These are phyloP conservation scores for Lyophyllum atratum DNA, from an alignment of 768 basidiomycete species.

Conservation along the genomic window DNA sequence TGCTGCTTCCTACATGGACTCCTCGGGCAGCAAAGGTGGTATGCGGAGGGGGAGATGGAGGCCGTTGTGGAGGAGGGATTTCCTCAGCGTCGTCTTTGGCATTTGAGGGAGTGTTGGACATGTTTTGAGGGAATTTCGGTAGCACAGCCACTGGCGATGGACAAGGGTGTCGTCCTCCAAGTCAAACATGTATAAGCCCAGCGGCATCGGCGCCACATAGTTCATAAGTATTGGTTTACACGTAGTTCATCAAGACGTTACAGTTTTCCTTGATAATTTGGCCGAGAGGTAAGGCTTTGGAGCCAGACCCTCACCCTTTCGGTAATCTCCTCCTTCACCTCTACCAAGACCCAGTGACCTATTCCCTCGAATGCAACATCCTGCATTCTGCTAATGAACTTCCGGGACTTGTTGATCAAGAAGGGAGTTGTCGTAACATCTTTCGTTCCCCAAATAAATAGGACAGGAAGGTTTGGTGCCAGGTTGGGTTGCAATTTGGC, in stretches of 20 bases:
- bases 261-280: constrained; percentile 16
- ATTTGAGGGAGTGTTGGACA: constrained; percentile 21
- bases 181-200: constrained; percentile 5
- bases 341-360: constrained; percentile 74
- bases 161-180: background rate
- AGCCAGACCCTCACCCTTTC: constrained; percentile 51
- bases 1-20: constrained; percentile 62
- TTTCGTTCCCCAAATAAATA: constrained; percentile 60
- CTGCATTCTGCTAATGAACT: constrained; percentile 52
- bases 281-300: constrained; percentile 28
- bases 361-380: constrained; percentile 52
- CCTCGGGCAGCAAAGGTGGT: constrained; percentile 71
- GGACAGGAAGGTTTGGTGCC: constrained; percentile 52
- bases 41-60: constrained; percentile 72
- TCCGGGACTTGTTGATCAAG: constrained; percentile 43
- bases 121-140: background rate
- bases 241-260: constrained; percentile 3
- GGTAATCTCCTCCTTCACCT: constrained; percentile 58
- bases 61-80: constrained; percentile 54
- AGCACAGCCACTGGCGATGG: constrained; percentile 7
- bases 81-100: constrained; percentile 61
- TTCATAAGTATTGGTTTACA: too few relatives aligned
- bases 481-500: constrained; percentile 45
- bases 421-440: constrained; percentile 50
- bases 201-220: too few relatives aligned